Conservation (phyloP, 2,329 filamentous ascomycete genomes). For the Cordyceps pruinosa region DNA sequence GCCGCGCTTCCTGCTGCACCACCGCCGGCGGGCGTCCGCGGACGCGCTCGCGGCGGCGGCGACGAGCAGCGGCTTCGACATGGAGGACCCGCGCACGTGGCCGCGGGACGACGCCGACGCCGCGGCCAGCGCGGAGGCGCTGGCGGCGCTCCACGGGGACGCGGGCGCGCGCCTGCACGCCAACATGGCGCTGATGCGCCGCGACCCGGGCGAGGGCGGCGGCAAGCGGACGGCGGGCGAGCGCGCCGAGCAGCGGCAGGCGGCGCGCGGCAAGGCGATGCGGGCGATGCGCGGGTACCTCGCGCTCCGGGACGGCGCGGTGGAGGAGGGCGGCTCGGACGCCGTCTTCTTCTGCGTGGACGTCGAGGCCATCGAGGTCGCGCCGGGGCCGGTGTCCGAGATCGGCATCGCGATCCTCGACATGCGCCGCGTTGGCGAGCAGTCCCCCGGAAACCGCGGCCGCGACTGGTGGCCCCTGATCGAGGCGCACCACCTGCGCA, state of each 20-base stretch:
- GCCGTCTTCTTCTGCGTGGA: constrained; percentile 71
- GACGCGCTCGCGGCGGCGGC: constrained; percentile 33
- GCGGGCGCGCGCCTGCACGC: not conserved
- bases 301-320: constrained; percentile 41
- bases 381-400: constrained; percentile 66
- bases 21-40: constrained; percentile 42
- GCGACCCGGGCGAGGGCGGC: not conserved
- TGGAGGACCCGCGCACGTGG: constrained; percentile 15
- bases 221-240: not conserved
- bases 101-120: not conserved
- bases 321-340: constrained; percentile 13
- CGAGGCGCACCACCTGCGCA: constrained; percentile 66
- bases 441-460: constrained; percentile 55
- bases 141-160: not conserved
- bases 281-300: constrained; percentile 64
- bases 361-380: constrained; percentile 70
- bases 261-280: constrained; percentile 45
- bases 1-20: constrained; percentile 63
- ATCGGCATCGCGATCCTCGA: constrained; percentile 80
- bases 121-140: not conserved
- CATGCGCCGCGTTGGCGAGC: constrained; percentile 45
- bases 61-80: constrained; percentile 26
- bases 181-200: constrained; percentile 7
- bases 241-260: constrained; percentile 42
- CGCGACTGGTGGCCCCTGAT: constrained; percentile 62